Evolutionary conservation across 2,329 filamentous ascomycete genomes (phyloP).

Genomic region (Arthroderma sp.): DNA sequence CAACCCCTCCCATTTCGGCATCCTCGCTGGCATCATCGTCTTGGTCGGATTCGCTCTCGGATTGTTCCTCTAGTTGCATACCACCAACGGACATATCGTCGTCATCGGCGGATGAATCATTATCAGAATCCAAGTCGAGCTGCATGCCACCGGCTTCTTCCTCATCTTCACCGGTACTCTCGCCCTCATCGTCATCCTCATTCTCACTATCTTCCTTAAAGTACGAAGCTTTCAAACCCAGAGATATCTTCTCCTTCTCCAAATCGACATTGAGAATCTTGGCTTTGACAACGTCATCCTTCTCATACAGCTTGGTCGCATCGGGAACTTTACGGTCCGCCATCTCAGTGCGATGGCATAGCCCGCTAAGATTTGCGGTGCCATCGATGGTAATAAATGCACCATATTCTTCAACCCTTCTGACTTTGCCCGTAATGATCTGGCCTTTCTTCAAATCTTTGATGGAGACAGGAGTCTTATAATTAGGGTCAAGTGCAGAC

Average conservation of each 20-base stretch:
- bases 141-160: constrained; percentile 24
- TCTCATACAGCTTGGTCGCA: constrained; percentile 76
- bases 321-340: constrained; percentile 71
- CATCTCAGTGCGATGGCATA: constrained; percentile 88
- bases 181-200: constrained; percentile 34
- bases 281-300: constrained; percentile 88
- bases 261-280: constrained; percentile 67
- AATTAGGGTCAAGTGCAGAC: constrained; percentile 69
- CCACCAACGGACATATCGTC: constrained; percentile 29
- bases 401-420: constrained; percentile 89
- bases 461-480: constrained; percentile 58
- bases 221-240: constrained; percentile 86
- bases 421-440: constrained; percentile 74
- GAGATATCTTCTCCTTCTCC: constrained; percentile 65
- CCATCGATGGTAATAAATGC: constrained; percentile 86
- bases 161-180: constrained; percentile 13
- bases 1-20: constrained; percentile 26
- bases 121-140: constrained; percentile 21
- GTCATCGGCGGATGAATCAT: constrained; percentile 22
- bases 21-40: constrained; percentile 34
- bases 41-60: constrained; percentile 10
- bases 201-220: constrained; percentile 49
- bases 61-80: constrained; percentile 29
- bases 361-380: constrained; percentile 75
- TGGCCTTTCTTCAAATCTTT: constrained; percentile 68